Evolutionary conservation across 2,329 filamentous ascomycete species (phyloP), one percentile per base, ranked within the genome.

Genomic region (Paramyrothecium sp.): DNA sequence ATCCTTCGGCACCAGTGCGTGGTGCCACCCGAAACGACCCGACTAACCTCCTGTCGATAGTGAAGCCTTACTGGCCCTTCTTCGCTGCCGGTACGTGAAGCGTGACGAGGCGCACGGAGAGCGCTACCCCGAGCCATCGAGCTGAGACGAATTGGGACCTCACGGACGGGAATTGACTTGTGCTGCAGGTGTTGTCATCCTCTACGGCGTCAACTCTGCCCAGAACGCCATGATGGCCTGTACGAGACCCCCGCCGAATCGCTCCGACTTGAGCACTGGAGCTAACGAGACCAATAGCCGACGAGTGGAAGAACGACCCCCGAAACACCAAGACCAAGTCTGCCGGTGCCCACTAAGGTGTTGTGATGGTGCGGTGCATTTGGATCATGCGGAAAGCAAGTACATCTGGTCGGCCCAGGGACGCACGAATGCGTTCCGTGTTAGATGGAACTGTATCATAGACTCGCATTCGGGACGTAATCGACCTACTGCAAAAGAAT

Each of bases 251-350:
- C 60, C 53, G 53, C 48, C 44, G 48, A 33, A 41, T 54, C 21
- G 56, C 23, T n/a, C 2, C 7, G 21, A 22, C 52, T 3, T 51
- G 12, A 20, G 33, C 20, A 16, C 34, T 21, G 41, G 60, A 60
- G 60, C 69, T 72, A 58, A 72, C 64, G 51, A 58, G 59, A 30
- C 58, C 50, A 52, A 63, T 68, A 98, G 94, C 87, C 81, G 91
- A 90, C 69, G 92, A 98, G 82, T 97, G 86, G 87, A 96, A 93
- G 88, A 96, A 97, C 83, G 94, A 98, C 80, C 92, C 93, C 66
- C 88, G 93, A 78, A 97, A 97, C 86, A 88, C 87, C 65, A 80
- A 82, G 68, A 77, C 75, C 66, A 83, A 80, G 75, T 65, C 72
- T 56, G 72, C 70, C 58, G 64, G 71, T 51, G 70, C 69, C 56